A percentile compares a stretch with the other conserved stretches of the same genome.
These are phyloP conservation scores for Xylariaceae sp. DNA, from an alignment of 2,329 filamentous ascomycete genomes.

Conservation along the genomic window DNA sequence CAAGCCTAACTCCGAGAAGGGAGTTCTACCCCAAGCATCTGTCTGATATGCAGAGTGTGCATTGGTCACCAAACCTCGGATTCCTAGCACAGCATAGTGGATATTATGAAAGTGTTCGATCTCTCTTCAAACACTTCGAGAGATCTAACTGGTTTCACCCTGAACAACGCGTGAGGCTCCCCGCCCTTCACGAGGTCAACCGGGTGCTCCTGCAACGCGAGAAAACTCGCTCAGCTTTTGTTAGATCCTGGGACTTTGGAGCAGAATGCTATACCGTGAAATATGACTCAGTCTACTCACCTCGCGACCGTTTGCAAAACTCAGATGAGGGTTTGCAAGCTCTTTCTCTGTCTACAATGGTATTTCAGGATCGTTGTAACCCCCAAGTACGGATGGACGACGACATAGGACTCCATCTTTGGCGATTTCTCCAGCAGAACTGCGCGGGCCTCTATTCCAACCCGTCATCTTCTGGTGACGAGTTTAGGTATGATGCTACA, in stretches of 20 bases:
- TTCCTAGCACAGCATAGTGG: conserved; percentile 53
- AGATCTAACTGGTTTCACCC: conserved; percentile 42
- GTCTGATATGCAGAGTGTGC: conserved; percentile 54
- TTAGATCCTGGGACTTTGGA: conserved; percentile 43
- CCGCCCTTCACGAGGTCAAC: not conserved
- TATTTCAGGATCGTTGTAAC: not conserved
- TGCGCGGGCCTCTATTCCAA: not conserved
- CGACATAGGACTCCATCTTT: not conserved
- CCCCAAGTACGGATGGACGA: not conserved
- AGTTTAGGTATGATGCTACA: not conserved
- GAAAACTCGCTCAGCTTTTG: conserved; percentile 29
- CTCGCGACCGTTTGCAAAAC: conserved; percentile 37
- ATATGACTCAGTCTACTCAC: conserved; percentile 44
- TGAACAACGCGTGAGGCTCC: conserved; percentile 6
- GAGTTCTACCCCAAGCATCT: conserved; percentile 52
- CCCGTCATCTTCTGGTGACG: not conserved
- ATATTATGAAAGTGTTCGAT: conserved; percentile 46
- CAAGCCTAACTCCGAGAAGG: conserved; percentile 50
- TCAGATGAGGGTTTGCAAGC: conserved; percentile 8
- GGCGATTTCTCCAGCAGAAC: not conserved
- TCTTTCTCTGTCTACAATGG: conserved; percentile 10
- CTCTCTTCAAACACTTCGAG: conserved; percentile 46
- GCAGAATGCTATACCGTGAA: conserved; percentile 44
- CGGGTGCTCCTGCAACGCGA: conserved; percentile 18
- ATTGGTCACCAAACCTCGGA: conserved; percentile 50